Percentiles rank a stretch among this genome's conserved stretches.
These are phyloP conservation scores for Nyctanthes arbortristis DNA, from an alignment of 257 asterid species.

Conservation along the genomic window DNA sequence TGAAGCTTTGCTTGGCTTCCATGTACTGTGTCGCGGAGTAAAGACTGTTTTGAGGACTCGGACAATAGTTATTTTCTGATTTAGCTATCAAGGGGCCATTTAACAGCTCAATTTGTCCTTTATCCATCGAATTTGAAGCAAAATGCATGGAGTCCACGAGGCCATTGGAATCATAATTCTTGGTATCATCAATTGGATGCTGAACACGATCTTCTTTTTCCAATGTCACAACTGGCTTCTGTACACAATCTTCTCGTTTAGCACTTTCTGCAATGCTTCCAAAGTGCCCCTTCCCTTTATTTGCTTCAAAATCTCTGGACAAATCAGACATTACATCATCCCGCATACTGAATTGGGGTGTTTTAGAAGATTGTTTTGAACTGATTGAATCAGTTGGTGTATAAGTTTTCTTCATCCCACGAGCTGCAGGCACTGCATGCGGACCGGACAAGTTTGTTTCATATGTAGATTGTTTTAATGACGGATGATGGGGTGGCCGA, in stretches of 20 bases:
- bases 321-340: constrained; percentile 23
- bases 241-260: constrained; percentile 29
- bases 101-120: constrained; percentile 29
- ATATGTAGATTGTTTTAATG: not conserved
- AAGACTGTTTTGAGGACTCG: constrained; percentile 48
- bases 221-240: constrained; percentile 9
- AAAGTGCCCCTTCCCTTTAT: constrained; percentile 29
- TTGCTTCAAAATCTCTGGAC: constrained; percentile 6
- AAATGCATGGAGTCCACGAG: constrained; percentile 32
- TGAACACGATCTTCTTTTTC: constrained; percentile 23
- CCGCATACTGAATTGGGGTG: not conserved
- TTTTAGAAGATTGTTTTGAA: not conserved
- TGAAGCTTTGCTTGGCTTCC: constrained; percentile 57
- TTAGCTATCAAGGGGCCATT: constrained; percentile 36
- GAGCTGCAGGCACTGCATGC: not conserved
- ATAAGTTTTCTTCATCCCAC: not conserved
- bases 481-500: not conserved
- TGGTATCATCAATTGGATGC: constrained; percentile 31
- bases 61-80: too few species aligned
- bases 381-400: not conserved
- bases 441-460: not conserved
- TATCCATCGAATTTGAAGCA: constrained; percentile 21
- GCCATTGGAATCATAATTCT: constrained; percentile 34
- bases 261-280: constrained; percentile 21
- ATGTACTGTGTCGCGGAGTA: constrained; percentile 40